These are phyloP conservation scores for Penicillium angulare DNA, from an alignment of 495 filamentous ascomycete genomes.

Conservation along the genomic window DNA sequence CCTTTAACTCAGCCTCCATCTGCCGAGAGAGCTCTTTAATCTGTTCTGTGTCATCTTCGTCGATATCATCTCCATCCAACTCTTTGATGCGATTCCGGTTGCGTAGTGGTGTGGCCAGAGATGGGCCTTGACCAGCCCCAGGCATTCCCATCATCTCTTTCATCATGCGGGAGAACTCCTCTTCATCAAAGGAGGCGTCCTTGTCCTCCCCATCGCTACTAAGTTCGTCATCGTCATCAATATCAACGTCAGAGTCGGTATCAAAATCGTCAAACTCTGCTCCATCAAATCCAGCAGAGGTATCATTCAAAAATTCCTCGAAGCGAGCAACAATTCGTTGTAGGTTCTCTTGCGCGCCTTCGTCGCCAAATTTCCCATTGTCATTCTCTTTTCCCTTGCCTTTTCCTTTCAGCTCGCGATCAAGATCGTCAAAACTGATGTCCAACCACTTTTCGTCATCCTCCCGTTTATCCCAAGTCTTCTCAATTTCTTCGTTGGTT, in stretches of 20 bases:
- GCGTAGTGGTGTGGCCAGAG: slow-evolving; percentile 21
- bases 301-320: slow-evolving; percentile 89
- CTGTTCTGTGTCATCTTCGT: slow-evolving; percentile 62
- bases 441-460: slow-evolving; percentile 94
- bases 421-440: slow-evolving; percentile 86
- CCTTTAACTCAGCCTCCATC: slow-evolving; percentile 80
- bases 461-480: slow-evolving; percentile 60
- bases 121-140: slow-evolving; percentile 26
- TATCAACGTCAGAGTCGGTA: slow-evolving; percentile 54
- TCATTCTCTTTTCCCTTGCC: slow-evolving; percentile 32
- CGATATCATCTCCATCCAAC: slow-evolving; percentile 35
- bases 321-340: slow-evolving; percentile 88
- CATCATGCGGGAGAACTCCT: slow-evolving; percentile 84
- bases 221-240: slow-evolving; percentile 52
- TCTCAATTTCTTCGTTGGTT: slow-evolving; percentile 65
- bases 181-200: slow-evolving; percentile 78
- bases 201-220: slow-evolving; percentile 66
- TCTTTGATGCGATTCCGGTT: slow-evolving; percentile 45
- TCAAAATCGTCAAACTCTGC: slow-evolving; percentile 70
- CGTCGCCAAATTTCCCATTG: slow-evolving; percentile 69
- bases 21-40: slow-evolving; percentile 69
- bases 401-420: slow-evolving; percentile 68
- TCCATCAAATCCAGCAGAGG: slow-evolving; percentile 73
- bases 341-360: slow-evolving; percentile 75
- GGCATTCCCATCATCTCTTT: slow-evolving; percentile 92